Evolutionary conservation across 2,329 filamentous ascomycete genomes (phyloP), one percentile per base, ranked within the genome.

Genomic region (Fusarium zealandicum): DNA sequence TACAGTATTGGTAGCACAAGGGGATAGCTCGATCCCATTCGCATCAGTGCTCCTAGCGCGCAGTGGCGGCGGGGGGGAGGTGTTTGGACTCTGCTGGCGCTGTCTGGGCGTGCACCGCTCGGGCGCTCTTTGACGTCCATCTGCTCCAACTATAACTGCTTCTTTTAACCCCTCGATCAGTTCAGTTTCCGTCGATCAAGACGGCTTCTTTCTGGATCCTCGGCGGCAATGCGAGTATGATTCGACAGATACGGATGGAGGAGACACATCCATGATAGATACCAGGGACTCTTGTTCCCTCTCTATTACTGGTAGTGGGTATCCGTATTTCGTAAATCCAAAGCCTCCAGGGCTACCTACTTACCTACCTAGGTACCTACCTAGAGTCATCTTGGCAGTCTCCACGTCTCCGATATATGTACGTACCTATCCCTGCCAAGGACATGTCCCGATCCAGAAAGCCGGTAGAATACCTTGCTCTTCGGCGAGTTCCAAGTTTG

Each of bases 1-100:
- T n/a, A n/a, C n/a, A 45, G 41, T 62, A 58, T 62, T 62, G 48
- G 58, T 61, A 38, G 43, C 46, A 60, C 57, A 57, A 61, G 57
- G 45, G 41, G 25, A 37, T 25, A 7, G 8, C 7, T 31, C 31
- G 7, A 35, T 17, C 39, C 35, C 38, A 48, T 48, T 42, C 42
- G 28, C 45, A 51, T 54, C 30, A 41, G 58, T 38, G 49, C 33
- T 32, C 25, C 52, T 61, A 62, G 59, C 59, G 58, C 22, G 9
- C 54, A 43, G 54, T 62, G 58, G 58, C 54, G 58, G 49, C 35
- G 54, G 58, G 38, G 51, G 32, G 41, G 37, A 39, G 43, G 37
- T 54, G 54, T 59, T 59, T 50, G 20, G 20, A 20, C 56, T 43
- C 37, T 36, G 14, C 38, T 25, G 18, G 36, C 36, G 36, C 36